Evolutionary conservation across 106 monocot genomes (phyloP).

Genomic region (Triglochin maritima): DNA sequence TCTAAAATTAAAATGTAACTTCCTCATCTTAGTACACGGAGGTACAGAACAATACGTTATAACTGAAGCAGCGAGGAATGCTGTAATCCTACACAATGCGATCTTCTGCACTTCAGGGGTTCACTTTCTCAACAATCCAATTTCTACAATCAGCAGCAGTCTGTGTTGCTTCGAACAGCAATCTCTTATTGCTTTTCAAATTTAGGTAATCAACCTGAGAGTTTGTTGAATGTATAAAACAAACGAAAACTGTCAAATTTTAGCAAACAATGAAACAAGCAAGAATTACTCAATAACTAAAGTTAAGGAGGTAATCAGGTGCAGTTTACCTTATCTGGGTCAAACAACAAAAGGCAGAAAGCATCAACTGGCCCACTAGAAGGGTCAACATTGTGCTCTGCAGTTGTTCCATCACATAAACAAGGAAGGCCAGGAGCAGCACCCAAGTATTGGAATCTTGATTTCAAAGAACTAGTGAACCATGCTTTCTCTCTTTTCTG

Average conservation of each 20-base stretch:
- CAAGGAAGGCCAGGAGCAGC: slow-evolving; percentile 62
- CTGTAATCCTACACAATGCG: too few species aligned
- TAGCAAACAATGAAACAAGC: neutral
- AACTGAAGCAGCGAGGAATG: too few species aligned
- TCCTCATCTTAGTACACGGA: too few species aligned
- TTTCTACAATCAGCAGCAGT: slow-evolving; percentile 14
- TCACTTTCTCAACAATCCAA: slow-evolving; percentile 47
- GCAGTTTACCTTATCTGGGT: slow-evolving; percentile 65
- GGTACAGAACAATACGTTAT: too few species aligned
- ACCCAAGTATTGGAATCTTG: slow-evolving; percentile 72
- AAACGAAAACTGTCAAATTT: neutral
- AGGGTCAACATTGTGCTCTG: slow-evolving; percentile 44
- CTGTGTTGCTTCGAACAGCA: slow-evolving; percentile 37
- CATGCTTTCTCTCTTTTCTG: slow-evolving; percentile 87
- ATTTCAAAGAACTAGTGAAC: slow-evolving; percentile 70
- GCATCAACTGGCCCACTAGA: slow-evolving; percentile 63
- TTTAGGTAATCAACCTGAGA: slow-evolving; percentile 86
- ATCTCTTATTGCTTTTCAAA: slow-evolving; percentile 68
- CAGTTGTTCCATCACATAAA: slow-evolving; percentile 22
- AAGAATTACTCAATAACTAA: neutral
- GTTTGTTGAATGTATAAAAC: neutral
- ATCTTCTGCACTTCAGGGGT: slow-evolving; percentile 23
- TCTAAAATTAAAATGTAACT: too few species aligned
- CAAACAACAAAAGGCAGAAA: slow-evolving; percentile 75
- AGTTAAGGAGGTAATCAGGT: neutral